These are phyloP conservation scores for Gossypium turneri DNA, from an alignment of 345 rosid genomes.

Conservation along the genomic window DNA sequence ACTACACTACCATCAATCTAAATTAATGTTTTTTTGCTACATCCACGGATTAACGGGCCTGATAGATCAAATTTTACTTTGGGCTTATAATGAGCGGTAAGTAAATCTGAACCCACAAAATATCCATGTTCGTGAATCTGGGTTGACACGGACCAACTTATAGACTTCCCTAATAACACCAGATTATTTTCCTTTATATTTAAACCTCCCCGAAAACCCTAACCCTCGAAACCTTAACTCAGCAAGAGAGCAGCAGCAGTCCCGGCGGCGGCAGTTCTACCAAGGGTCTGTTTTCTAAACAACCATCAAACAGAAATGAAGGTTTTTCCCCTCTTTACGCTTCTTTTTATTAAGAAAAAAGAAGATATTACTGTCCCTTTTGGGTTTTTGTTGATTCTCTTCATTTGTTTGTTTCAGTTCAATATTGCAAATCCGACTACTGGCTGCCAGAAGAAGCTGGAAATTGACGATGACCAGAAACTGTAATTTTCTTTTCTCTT, in stretches of 20 bases:
- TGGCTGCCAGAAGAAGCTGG: slow-evolving; percentile 56
- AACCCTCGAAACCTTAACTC: not conserved
- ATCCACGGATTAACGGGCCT: too few species aligned
- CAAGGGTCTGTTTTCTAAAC: too few species aligned
- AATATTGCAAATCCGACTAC: slow-evolving; percentile 48
- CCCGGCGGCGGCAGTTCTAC: too few species aligned
- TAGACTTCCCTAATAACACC: not conserved
- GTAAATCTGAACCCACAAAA: not conserved
- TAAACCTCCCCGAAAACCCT: slow-evolving; percentile 22
- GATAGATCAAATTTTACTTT: too few species aligned
- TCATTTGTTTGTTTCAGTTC: slow-evolving; percentile 24
- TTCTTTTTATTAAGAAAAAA: too few species aligned
- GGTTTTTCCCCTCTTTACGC: too few species aligned
- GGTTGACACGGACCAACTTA: not conserved
- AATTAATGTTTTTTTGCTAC: too few species aligned
- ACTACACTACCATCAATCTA: too few species aligned
- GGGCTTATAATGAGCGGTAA: too few species aligned
- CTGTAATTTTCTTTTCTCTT: slow-evolving; percentile 22
- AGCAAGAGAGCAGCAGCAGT: slow-evolving; percentile 7
- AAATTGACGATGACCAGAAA: slow-evolving; percentile 48
- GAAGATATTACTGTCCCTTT: not conserved
- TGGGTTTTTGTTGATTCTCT: not conserved
- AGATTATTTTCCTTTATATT: not conserved
- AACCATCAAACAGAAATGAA: too few species aligned
- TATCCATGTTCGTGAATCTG: not conserved